These are phyloP conservation scores for Acanthamoeba lenticulata DNA, from an alignment of 208 protist species.

Conservation along the genomic window DNA sequence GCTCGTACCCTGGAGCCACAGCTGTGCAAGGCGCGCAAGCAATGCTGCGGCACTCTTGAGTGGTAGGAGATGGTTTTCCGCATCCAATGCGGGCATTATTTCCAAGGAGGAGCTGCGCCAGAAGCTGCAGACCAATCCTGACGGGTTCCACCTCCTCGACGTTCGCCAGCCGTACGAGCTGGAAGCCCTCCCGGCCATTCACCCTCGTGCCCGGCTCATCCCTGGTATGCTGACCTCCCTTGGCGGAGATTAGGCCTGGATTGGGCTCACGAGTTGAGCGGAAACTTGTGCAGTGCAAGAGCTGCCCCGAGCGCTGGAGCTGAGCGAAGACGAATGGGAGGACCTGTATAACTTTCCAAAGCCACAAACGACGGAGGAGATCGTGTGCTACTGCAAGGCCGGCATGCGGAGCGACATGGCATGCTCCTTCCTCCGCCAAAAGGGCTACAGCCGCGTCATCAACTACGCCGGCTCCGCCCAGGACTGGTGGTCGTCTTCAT, in stretches of 20 bases:
- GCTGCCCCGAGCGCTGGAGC: conserved; percentile 5
- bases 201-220: neutral
- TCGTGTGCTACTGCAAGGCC: conserved; percentile 44
- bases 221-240: neutral
- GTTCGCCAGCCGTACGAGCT: conserved; percentile 27
- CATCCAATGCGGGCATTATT: neutral
- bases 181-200: neutral
- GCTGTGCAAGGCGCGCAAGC: no score
- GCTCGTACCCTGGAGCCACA: no score
- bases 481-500: conserved; percentile 1
- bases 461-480: conserved; percentile 28
- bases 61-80: no score
- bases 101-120: neutral
- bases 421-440: neutral
- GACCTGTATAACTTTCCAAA: conserved; percentile 6
- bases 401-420: conserved; percentile 40
- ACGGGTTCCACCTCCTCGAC: conserved; percentile 23
- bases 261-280: neutral
- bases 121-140: neutral
- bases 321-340: conserved; percentile 57
- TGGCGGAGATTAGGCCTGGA: neutral
- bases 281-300: conserved; percentile 14
- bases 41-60: no score
- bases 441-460: neutral
- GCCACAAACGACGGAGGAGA: neutral